phyloP scores from a whole-genome alignment of 2,329 filamentous ascomycete species.

The Penicillium sp. region DNA sequence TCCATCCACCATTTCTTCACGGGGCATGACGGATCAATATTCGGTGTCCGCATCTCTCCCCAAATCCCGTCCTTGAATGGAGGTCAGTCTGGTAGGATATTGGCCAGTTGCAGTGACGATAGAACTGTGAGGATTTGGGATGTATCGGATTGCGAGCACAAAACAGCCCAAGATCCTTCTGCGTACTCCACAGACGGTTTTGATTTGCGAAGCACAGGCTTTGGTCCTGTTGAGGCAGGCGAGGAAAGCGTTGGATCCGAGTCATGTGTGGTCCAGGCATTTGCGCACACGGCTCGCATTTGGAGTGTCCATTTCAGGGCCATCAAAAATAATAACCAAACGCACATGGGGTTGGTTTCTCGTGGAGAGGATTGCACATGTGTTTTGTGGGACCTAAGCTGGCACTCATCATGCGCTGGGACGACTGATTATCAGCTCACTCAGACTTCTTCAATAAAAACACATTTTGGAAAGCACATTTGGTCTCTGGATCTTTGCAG shows the following conservation, averaged over 20 bases:
- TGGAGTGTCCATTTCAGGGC: constrained; percentile 76
- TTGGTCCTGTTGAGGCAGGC: constrained; percentile 48
- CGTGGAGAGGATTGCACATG: constrained; percentile 82
- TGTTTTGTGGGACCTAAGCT: constrained; percentile 67
- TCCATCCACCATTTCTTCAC: constrained; percentile 58
- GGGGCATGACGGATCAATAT: constrained; percentile 88
- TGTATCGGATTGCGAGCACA: constrained; percentile 57
- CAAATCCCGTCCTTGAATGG: constrained; percentile 43
- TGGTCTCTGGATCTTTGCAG: constrained; percentile 65
- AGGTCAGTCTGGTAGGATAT: constrained; percentile 55
- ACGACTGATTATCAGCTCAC: constrained; percentile 25
- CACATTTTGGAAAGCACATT: constrained; percentile 85
- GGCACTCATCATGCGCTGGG: constrained; percentile 14
- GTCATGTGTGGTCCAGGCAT: constrained; percentile 66
- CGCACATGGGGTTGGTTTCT: constrained; percentile 62
- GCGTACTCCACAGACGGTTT: constrained; percentile 40
- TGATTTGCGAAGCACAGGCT: constrained; percentile 60
- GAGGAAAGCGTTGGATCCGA: constrained; percentile 38
- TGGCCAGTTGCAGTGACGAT: constrained; percentile 94
- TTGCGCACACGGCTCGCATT: constrained; percentile 86
- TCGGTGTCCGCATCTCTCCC: constrained; percentile 78
- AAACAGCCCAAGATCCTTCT: constrained; percentile 31
- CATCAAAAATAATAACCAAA: constrained; percentile 21
- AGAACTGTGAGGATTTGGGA: constrained; percentile 88
- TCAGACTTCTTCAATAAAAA: constrained; percentile 57